Evolutionary conservation across 2,329 filamentous ascomycete species (phyloP), one percentile per base, ranked within the genome.

Genomic region (Alternaria novae-zelandiae): DNA sequence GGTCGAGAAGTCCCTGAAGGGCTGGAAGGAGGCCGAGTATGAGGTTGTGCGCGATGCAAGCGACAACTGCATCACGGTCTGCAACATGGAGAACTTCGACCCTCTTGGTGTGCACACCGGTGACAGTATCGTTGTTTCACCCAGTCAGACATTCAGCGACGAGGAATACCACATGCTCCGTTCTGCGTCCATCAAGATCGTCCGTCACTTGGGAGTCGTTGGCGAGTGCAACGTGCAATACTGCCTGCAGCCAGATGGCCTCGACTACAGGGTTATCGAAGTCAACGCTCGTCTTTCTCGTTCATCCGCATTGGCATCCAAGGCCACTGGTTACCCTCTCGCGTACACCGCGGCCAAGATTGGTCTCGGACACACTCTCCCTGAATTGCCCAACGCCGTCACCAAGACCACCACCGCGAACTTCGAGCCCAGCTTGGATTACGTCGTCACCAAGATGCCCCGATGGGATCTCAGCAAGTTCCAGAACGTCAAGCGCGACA

Each of bases 121-220:
- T 83, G 96, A 99, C 86, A 97, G 94, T 74, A 99, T 99, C 75
- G 96, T 99, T 67, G 95, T 98, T 64, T 96, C 96, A 44, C 96
- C 96, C 54, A 96, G 92, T 83, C 96, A 99, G 84, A 99, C 96
- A 23, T 86, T 99, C 76, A 97, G 92, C 77, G 96, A 99, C 74
- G 96, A 98, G 85, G 96, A 99, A 82, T 99, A 98, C 81, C 94
- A 99, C 86, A 98, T 99, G 96, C 92, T 99, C 73, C 93, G 96
- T 75, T 93, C 94, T 45, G 94, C 96, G 67, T 93, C 96, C 50
- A 97, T 98, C 86, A 98, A 98, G 87, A 97, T 99, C 76, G 92
- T 99, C 74, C 91, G 96, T 68, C 96, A 99, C 82, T 87, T 99
- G 70, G 95, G 95, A 71, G 96, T 99, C 54, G 95, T 98, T 51